phyloP scores from a whole-genome alignment of 495 filamentous ascomycete species.

The Aspergillus ellipticus region DNA sequence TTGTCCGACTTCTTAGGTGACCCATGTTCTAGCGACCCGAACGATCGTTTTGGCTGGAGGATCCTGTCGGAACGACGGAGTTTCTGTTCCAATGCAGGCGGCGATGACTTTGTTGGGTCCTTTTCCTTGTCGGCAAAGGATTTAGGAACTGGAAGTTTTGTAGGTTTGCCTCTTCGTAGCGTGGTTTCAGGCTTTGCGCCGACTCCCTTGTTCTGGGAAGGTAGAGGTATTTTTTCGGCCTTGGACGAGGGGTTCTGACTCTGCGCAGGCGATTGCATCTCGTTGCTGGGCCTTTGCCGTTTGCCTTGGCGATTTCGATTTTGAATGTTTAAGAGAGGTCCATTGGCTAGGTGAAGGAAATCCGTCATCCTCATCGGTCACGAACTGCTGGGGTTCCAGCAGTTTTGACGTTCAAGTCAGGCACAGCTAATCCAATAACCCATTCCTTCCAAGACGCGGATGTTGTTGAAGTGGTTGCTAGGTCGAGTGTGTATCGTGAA shows the following conservation, averaged over 20 bases:
- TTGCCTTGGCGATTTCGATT: constrained; percentile 21
- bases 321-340: constrained; percentile 35
- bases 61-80: neutral
- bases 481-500: neutral
- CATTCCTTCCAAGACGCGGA: constrained; percentile 22
- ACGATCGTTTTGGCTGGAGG: constrained; percentile 6
- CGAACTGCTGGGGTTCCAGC: neutral
- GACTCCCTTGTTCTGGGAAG: neutral
- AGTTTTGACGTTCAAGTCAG: constrained; percentile 18
- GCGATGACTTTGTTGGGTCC: constrained; percentile 6
- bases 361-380: constrained; percentile 25
- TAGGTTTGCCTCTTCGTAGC: constrained; percentile 21
- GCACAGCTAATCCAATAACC: constrained; percentile 8
- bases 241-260: neutral
- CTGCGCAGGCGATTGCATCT: neutral
- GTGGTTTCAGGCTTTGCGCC: constrained; percentile 3
- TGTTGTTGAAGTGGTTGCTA: neutral
- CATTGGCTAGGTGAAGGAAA: constrained; percentile 28
- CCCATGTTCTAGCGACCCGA: constrained; percentile 13
- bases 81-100: neutral
- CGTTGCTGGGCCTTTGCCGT: neutral
- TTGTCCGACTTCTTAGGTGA: constrained; percentile 19
- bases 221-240: neutral
- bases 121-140: constrained; percentile 17
- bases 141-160: constrained; percentile 35